phyloP scores from a whole-genome alignment of 23 red algal genomes.

The Cyanidiococcus yangmingshanensis region DNA sequence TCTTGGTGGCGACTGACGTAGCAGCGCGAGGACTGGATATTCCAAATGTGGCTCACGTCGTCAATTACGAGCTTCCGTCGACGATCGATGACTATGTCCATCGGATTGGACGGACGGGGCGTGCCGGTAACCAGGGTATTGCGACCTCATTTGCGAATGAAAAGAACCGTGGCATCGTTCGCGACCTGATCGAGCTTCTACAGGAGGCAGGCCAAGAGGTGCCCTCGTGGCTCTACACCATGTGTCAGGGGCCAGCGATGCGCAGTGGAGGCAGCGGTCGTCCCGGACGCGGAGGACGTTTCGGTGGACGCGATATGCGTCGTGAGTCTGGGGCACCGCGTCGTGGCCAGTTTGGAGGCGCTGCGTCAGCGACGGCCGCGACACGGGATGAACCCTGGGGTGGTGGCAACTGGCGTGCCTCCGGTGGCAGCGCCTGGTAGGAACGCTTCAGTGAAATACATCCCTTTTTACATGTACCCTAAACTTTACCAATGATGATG shows the following conservation, averaged over 20 bases:
- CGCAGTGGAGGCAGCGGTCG: conserved; percentile 40
- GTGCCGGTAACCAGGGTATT: conserved; percentile 93
- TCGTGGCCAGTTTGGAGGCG: not conserved
- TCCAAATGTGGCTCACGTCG: conserved; percentile 97
- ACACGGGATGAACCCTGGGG: conserved; percentile 6
- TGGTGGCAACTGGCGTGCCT: conserved; percentile 18
- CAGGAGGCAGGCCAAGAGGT: conserved; percentile 94
- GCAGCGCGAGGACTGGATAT: conserved; percentile 93
- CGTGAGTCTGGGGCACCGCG: not conserved
- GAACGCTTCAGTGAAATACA: not conserved
- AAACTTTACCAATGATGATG: too few relatives aligned
- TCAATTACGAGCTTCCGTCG: conserved; percentile 95
- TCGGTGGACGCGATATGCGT: conserved; percentile 18
- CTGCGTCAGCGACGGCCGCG: not conserved
- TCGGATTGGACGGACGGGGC: conserved; percentile 92
- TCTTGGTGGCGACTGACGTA: conserved; percentile 98
- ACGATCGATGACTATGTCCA: conserved; percentile 98
- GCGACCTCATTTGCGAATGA: conserved; percentile 94
- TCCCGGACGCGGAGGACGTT: conserved; percentile 40
- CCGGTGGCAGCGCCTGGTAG: conserved; percentile 15
- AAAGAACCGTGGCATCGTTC: conserved; percentile 79
- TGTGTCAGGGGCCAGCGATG: conserved; percentile 36
- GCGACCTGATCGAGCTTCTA: conserved; percentile 70
- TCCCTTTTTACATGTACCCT: not conserved
- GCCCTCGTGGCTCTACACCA: conserved; percentile 65